Evolutionary conservation across 768 basidiomycete genomes (phyloP), one percentile per base, ranked within the genome.

Genomic region (Albatrellus ellisii): DNA sequence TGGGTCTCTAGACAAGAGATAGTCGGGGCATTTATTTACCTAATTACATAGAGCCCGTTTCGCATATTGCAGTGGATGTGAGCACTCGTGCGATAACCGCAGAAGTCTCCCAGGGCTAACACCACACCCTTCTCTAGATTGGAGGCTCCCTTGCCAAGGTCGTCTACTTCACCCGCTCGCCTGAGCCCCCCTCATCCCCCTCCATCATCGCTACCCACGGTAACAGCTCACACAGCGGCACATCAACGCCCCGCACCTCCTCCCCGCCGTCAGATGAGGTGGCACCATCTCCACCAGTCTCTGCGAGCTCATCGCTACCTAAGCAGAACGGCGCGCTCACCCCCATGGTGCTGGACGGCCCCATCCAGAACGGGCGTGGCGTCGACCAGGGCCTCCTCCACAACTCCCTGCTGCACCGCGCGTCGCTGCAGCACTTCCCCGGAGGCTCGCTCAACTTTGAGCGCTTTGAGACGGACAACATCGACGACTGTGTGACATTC

Each of bases 401-500:
- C 44, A 75, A 77, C 41, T 73, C 73, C 41, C 72, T 80, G 46
- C 71, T 86, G 31, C 77, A 77, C 46, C 75, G 76, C 39, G 76
- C 76, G 18, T 70, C 76, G 38, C 75, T 83, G 49, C 69, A 70
- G 46, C 86, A 94, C 56, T 85, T 95, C 52, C 91, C 92, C 3
- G 95, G 95, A 12, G 95, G 95, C 2, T 87, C 90, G 36, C 76
- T 99, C 57, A 99, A 97, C 62, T 99, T 98, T 55, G 89, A 88
- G 59, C 80, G 92, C 21, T 99, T 97, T 66, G 82, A 99, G 64
- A 98, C 95, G 41, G 75, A 83, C 48, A 72, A 89, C 53, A 84
- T 98, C 52, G 63, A 82, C 37, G 75, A 72, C 26, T 87, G 91
- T 54, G 77, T 98, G 50, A 65, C 69, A 38, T 99, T 94, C 65